Conservation (phyloP, 1,284 basidiomycete species). For the Mycosarcoma mackinlayi region DNA sequence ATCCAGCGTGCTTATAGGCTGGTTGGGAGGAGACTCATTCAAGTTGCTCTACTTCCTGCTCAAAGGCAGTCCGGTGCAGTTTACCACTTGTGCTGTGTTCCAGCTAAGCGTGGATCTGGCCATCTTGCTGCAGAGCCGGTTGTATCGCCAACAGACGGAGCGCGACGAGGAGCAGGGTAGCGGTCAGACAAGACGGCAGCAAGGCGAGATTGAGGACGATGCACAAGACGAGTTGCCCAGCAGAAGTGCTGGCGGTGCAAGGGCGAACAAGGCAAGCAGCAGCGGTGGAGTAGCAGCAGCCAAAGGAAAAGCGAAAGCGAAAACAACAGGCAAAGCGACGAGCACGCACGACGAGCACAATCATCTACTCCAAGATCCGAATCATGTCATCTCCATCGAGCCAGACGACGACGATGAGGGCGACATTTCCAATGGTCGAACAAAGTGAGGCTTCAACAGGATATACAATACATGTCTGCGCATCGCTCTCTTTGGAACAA, state of each 20-base stretch:
- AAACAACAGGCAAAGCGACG: neutral
- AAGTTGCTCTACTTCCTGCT: constrained; percentile 63
- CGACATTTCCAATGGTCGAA: constrained; percentile 22
- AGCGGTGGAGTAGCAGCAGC: too few species aligned
- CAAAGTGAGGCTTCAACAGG: too few species aligned
- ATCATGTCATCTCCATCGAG: constrained; percentile 42
- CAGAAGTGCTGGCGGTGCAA: neutral
- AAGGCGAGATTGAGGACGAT: constrained; percentile 24
- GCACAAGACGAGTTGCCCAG: neutral
- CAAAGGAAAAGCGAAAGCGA: constrained; percentile 7
- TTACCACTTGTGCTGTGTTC: constrained; percentile 51
- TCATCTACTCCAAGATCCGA: constrained; percentile 16
- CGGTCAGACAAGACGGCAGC: neutral
- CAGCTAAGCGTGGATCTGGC: constrained; percentile 67
- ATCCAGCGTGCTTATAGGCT: constrained; percentile 76
- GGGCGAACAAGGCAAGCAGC: neutral
- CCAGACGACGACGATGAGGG: constrained; percentile 49
- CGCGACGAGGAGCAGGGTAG: constrained; percentile 45
- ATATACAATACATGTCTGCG: neutral
- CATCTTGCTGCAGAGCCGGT: constrained; percentile 62
- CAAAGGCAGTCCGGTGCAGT: constrained; percentile 45
- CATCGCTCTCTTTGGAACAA: neutral
- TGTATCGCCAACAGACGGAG: constrained; percentile 64
- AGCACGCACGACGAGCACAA: constrained; percentile 5
- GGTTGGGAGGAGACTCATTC: constrained; percentile 69